Evolutionary conservation across 805 yeast species (phyloP).

Genomic region (Naumovozyma baii): DNA sequence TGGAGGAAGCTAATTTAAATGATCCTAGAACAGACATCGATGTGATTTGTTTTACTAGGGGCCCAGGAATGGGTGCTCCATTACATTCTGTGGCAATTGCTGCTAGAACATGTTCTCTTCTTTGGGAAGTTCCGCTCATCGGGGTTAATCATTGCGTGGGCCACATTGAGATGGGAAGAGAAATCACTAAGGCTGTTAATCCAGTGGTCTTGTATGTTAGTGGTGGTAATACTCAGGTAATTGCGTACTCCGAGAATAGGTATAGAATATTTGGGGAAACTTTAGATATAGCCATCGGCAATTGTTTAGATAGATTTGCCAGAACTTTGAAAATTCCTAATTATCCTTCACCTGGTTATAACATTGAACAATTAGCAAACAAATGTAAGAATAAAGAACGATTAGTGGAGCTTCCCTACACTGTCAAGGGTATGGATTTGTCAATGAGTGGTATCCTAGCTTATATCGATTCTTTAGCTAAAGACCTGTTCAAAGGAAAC

Average conservation of each 20-base stretch:
- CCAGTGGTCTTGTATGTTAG: conserved; percentile 96
- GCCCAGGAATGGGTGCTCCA: conserved; percentile 99
- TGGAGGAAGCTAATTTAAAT: conserved; percentile 48
- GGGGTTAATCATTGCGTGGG: conserved; percentile 98
- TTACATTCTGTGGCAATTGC: conserved; percentile 85
- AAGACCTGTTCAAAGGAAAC: conserved; percentile 46
- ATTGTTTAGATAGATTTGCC: conserved; percentile 93
- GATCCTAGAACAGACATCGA: conserved; percentile 45
- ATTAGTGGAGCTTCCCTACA: conserved; percentile 76
- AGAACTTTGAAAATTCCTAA: conserved; percentile 80
- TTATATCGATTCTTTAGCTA: conserved; percentile 69
- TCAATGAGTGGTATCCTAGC: conserved; percentile 95
- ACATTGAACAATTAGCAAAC: conserved; percentile 89
- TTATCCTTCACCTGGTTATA: conserved; percentile 95
- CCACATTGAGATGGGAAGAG: conserved; percentile 98
- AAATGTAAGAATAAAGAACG: conserved; percentile 37
- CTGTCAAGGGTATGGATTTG: conserved; percentile 97
- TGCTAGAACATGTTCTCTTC: conserved; percentile 71
- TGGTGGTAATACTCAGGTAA: conserved; percentile 97
- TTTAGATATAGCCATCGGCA: conserved; percentile 93
- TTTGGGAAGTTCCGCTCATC: conserved; percentile 77
- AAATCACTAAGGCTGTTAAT: conserved; percentile 93
- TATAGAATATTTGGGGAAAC: conserved; percentile 99
- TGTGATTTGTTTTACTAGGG: conserved; percentile 89
- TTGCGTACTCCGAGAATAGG: conserved; percentile 88